Base-by-base conservation (phyloP, 345 rosid genomes). In the Brassica incana region DNA sequence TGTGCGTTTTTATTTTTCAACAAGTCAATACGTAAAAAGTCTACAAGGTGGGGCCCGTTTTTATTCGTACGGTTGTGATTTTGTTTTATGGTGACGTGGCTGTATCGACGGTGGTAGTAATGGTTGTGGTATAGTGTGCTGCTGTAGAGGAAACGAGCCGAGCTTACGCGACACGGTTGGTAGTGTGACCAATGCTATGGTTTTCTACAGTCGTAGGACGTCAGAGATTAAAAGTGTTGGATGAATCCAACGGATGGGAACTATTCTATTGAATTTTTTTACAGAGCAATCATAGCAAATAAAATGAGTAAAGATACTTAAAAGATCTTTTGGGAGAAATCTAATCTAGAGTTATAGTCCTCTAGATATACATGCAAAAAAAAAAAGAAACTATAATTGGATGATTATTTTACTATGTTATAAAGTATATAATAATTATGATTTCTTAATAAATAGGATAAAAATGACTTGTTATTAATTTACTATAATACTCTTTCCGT, bases 11-110 rank as follows among this genome's bases (percentile, higher is more conserved):
- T 52, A 3, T 65, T 32, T 54, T 71, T 65, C 68, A 58, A 33
- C 60, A 72, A 81, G 74, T 81, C 77, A 81, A 81, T 67, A 15
- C 1, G 29, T n/a, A 60, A 5, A 36, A 81, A 76, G 80, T 76
- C 74, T 61, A 15, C 20, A 12, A 38, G 3, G 11, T 70, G 40
- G 72, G 72, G 4, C 25, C 79, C 50, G 16, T 0, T 56, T 32
- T 2, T 2, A n/a, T 58, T 12, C 2, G 15, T 3, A 71, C 77
- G 83, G 70, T 45, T 63, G 0, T 8, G 20, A 7, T 67, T 2
- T 3, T 0, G 0, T 16, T 16, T 54, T 16, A 0, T 0, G 16
- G 0, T 25, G 33, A 61, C 56, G 3, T 62, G 27, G 8, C 3
- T 29, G 30, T 54, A 54, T 64, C 43, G 5, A 64, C 76, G 76